Conservation (phyloP, 495 filamentous ascomycete genomes). For the Usnea hakonensis region DNA sequence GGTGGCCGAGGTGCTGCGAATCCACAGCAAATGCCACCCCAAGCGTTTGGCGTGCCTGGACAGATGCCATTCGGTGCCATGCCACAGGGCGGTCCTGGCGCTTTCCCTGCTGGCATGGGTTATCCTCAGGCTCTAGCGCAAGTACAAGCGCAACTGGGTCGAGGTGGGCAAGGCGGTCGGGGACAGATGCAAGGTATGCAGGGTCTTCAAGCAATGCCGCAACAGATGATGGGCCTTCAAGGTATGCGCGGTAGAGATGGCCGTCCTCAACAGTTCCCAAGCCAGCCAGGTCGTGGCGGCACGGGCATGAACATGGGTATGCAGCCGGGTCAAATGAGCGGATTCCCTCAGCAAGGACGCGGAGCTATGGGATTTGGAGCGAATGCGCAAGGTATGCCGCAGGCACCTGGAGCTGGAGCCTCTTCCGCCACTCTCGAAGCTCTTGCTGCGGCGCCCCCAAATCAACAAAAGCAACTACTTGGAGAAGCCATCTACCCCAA, state of each 20-base stretch:
- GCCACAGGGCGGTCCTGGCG: conserved; percentile 54
- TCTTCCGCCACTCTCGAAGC: conserved; percentile 36
- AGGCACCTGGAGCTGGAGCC: conserved; percentile 27
- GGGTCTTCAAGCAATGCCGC: conserved; percentile 56
- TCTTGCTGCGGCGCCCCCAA: conserved; percentile 48
- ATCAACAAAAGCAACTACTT: conserved; percentile 94
- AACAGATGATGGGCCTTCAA: conserved; percentile 56
- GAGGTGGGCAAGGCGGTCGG: conserved; percentile 64
- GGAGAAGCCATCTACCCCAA: conserved; percentile 97
- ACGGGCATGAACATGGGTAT: conserved; percentile 39
- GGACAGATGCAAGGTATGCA: conserved; percentile 70
- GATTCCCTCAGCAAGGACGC: conserved; percentile 33
- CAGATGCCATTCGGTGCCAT: conserved; percentile 73
- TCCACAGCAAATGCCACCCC: conserved; percentile 69
- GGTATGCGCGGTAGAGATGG: conserved; percentile 65
- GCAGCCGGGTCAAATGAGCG: conserved; percentile 43
- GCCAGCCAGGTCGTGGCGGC: conserved; percentile 36
- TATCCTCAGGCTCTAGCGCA: conserved; percentile 54
- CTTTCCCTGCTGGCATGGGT: conserved; percentile 47
- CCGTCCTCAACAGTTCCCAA: conserved; percentile 40
- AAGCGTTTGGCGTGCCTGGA: conserved; percentile 64
- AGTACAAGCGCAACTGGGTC: conserved; percentile 47
- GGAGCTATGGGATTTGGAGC: conserved; percentile 30
- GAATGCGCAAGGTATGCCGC: conserved; percentile 32
- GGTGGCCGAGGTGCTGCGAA: conserved; percentile 63